phyloP scores from a whole-genome alignment of 345 rosid genomes.

The Euphorbia lathyris region DNA sequence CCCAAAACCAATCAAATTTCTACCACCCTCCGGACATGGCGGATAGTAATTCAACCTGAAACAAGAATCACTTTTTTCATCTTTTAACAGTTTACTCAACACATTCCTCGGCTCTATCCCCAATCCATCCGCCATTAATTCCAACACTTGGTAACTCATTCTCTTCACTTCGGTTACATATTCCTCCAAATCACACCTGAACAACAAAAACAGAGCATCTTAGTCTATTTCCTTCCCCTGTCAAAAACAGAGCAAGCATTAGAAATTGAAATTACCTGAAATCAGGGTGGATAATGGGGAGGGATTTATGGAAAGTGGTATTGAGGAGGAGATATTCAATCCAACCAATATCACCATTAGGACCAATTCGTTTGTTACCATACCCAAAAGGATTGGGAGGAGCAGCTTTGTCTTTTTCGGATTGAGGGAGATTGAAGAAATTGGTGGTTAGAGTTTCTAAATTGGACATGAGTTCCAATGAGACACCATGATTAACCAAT shows the following conservation, averaged over 20 bases:
- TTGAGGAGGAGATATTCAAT: slow-evolving; percentile 66
- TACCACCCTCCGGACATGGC: slow-evolving; percentile 40
- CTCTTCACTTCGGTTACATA: slow-evolving; percentile 32
- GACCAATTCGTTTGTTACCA: slow-evolving; percentile 64
- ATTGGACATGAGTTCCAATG: slow-evolving; percentile 40
- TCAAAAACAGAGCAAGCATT: too few species aligned
- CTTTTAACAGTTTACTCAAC: slow-evolving; percentile 29
- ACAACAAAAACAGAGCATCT: too few species aligned
- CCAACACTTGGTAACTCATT: slow-evolving; percentile 26
- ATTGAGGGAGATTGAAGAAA: slow-evolving; percentile 62
- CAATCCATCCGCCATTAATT: slow-evolving; percentile 35
- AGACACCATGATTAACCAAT: slow-evolving; percentile 73
- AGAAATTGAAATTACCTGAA: too few species aligned
- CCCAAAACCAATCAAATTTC: slow-evolving; percentile 51
- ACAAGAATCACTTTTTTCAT: slow-evolving; percentile 44
- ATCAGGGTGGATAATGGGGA: slow-evolving; percentile 29
- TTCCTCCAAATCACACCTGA: slow-evolving; percentile 32
- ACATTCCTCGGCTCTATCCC: slow-evolving; percentile 29
- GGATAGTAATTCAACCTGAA: slow-evolving; percentile 60
- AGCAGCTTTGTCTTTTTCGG: slow-evolving; percentile 54
- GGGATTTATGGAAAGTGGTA: slow-evolving; percentile 33
- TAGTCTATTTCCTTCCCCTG: too few species aligned
- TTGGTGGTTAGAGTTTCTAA: slow-evolving; percentile 51
- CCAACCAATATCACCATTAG: slow-evolving; percentile 77
- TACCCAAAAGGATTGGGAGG: slow-evolving; percentile 86